Evolutionary conservation across 2,329 filamentous ascomycete genomes (phyloP), one percentile per base, ranked within the genome.

Genomic region (Diplodia sapinea): DNA sequence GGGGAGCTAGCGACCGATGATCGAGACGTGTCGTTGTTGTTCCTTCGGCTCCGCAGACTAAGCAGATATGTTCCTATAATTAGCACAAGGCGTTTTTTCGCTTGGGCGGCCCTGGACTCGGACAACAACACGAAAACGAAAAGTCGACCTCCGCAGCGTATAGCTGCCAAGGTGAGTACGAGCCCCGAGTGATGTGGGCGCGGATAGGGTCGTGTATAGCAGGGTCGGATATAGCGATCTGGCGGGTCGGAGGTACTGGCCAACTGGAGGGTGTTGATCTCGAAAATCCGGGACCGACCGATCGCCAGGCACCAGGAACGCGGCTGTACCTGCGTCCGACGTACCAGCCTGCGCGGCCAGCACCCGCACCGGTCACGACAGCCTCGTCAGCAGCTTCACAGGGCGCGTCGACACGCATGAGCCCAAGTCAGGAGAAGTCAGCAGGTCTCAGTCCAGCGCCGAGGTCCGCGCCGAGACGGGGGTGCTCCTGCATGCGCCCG

Each of bases 161-260:
- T 47, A 20, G 43, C 6, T 20, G 0, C 43, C 43, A 47, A 4
- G 6, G 20, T 11, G 3, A n/a, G n/a, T 8, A n/a, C 43, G 43
- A 38, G 7, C 11, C 3, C 11, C 8, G 36, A 4, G 36, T 2
- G 1, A 38, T 13, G 9, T 38, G 36, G 43, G 8, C 17, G 43
- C 9, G 43, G 43, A 13, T 11, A 11, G 43, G 43, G 17, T 47
- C 17, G 43, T n/a, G 43, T 47, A 47, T 47, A 47, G 17, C 43
- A 47, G 43, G 15, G 43, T 47, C 43, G 43, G 43, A 47, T 47
- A 47, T 47, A 47, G 43, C 43, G 43, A 20, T n/a, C 43, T 47
- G 15, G 13, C 38, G 38, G 15, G 90, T 84, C 0, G 89, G 91
- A 91, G 69, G 36, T 38, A 13, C 9, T 38, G 38, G 13, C 13